Conservation (phyloP, 2,329 filamentous ascomycete genomes). For the Talaromyces sp. region DNA sequence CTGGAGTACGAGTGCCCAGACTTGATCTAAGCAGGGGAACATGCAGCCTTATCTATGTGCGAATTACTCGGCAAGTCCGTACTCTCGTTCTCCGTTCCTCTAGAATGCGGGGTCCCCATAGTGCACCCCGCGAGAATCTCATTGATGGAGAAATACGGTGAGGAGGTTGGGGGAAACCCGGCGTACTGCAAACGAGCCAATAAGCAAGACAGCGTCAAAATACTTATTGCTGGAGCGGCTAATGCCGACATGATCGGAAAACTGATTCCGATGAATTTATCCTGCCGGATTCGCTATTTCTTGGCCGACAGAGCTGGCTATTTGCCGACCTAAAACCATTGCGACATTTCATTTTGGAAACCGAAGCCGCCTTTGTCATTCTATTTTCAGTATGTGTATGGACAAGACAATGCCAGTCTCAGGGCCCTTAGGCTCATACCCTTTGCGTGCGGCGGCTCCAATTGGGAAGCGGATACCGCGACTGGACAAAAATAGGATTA, state of each 20-base stretch:
- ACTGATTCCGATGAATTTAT: background rate
- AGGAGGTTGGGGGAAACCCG: background rate
- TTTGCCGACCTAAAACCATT: background rate
- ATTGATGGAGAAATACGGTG: background rate
- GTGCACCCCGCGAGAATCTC: background rate
- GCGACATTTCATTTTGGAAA: background rate
- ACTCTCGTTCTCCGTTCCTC: background rate
- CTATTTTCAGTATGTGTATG: background rate
- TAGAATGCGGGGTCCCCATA: background rate
- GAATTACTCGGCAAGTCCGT: background rate
- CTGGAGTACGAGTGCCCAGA: background rate
- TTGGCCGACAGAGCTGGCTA: background rate
- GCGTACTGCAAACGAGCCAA: background rate
- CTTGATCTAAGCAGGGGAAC: background rate
- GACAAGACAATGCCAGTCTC: background rate
- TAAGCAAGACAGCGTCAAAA: background rate
- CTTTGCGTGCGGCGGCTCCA: background rate
- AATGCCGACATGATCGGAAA: background rate
- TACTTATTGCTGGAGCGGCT: background rate
- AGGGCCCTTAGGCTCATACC: background rate
- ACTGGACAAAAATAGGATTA: background rate
- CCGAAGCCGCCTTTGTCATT: background rate
- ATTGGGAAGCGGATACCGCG: conserved; percentile 1
- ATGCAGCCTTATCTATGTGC: background rate
- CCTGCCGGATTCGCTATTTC: background rate